Evolutionary conservation across 2,329 filamentous ascomycete species (phyloP).

Genomic region (Claviceps sp.): DNA sequence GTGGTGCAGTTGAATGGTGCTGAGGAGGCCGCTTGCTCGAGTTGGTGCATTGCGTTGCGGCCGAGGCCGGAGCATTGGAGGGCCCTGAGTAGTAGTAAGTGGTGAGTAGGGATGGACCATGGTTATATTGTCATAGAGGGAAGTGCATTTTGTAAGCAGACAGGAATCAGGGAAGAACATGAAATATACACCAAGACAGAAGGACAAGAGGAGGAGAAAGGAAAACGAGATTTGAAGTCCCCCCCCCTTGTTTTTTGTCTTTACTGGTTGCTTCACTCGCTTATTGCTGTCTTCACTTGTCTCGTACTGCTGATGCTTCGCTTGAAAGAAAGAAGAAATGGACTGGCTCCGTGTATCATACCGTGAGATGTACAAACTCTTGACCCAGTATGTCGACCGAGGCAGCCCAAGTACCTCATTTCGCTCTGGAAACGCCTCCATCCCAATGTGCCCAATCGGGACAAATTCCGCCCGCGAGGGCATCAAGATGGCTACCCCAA

Average conservation of each 20-base stretch:
- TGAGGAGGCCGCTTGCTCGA: constrained; percentile 19
- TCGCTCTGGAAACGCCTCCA: constrained; percentile 20
- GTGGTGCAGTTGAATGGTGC: constrained; percentile 20
- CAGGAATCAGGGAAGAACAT: no score
- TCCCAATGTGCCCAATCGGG: constrained; percentile 28
- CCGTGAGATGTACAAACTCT: constrained; percentile 27
- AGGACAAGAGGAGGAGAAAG: neutral
- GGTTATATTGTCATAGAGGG: no score
- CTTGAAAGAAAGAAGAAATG: no score
- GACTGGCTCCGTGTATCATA: constrained; percentile 4
- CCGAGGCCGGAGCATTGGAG: constrained; percentile 24
- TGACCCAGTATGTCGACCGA: constrained; percentile 23
- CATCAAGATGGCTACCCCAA: neutral
- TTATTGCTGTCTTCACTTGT: no score
- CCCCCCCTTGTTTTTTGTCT: no score
- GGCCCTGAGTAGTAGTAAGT: constrained; percentile 9
- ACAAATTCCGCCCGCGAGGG: constrained; percentile 8
- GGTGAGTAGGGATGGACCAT: neutral
- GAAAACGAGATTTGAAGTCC: neutral
- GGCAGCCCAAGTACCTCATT: constrained; percentile 19
- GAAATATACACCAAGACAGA: neutral
- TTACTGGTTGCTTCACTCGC: no score
- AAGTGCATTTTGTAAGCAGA: neutral
- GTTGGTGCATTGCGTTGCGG: constrained; percentile 20
- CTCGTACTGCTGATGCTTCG: no score